Evolutionary conservation across 441 rosid genomes (phyloP).

Genomic region (Gossypium trilobum): DNA sequence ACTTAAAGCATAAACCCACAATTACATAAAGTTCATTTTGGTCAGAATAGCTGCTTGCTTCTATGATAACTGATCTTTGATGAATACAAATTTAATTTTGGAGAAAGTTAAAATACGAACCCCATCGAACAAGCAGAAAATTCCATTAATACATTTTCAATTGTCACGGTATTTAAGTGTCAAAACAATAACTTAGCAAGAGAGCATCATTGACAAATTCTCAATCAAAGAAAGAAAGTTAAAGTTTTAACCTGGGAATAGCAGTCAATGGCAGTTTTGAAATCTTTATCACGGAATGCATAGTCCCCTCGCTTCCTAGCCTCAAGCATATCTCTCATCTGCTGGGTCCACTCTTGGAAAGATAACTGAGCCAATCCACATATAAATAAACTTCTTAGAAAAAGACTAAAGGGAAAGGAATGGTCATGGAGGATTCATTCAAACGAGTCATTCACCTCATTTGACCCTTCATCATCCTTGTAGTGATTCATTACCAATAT

Average conservation of each 20-base stretch:
- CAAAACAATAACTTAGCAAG: background rate
- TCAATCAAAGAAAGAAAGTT: background rate
- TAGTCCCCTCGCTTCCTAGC: slow-evolving; percentile 60
- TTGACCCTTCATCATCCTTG: slow-evolving; percentile 56
- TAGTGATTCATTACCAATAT: slow-evolving; percentile 49
- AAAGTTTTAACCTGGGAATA: slow-evolving; percentile 49
- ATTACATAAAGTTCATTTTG: background rate
- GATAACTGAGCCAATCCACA: slow-evolving; percentile 38
- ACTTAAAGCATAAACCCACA: background rate
- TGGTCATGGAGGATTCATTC: background rate
- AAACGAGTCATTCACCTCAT: slow-evolving; percentile 36
- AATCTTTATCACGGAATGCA: slow-evolving; percentile 64
- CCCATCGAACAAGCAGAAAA: background rate
- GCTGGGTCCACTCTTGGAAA: slow-evolving; percentile 79
- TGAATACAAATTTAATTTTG: background rate
- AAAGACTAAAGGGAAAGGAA: background rate
- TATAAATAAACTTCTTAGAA: slow-evolving; percentile 14
- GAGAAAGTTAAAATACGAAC: background rate
- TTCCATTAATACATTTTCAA: background rate
- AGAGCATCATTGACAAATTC: background rate
- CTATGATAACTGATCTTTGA: background rate
- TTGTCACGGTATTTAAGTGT: background rate
- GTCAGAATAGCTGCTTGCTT: background rate
- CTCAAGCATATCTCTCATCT: slow-evolving; percentile 56
- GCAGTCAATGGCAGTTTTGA: slow-evolving; percentile 53